Percentiles rank a stretch among this genome's conserved stretches.
Evolutionary conservation across 257 asterid genomes (phyloP).

Genomic region (Nicotiana paniculata): DNA sequence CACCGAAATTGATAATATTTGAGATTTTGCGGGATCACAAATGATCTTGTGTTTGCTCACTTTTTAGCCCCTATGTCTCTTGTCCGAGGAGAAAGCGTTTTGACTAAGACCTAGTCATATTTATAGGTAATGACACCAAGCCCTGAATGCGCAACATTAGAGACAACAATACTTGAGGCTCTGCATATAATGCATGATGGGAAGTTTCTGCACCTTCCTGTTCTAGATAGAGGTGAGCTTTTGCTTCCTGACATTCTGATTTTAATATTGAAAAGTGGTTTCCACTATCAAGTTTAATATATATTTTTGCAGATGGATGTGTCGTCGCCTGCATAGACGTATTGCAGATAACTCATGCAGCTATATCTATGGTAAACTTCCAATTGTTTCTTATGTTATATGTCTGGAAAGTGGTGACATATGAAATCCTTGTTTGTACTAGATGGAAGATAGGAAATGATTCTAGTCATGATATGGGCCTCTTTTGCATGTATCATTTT

Average conservation of each 20-base stretch:
- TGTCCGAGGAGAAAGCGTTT: not conserved
- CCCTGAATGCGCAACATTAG: slow-evolving; percentile 82
- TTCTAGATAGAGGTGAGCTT: slow-evolving; percentile 67
- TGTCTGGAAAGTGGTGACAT: not conserved
- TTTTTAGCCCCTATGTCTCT: not conserved
- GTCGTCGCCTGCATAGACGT: slow-evolving; percentile 73
- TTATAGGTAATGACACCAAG: slow-evolving; percentile 81
- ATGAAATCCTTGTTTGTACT: not conserved
- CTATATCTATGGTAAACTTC: slow-evolving; percentile 70
- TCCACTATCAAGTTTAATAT: not conserved
- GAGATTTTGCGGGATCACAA: not conserved
- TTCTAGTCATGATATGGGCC: not conserved
- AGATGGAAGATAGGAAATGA: not conserved
- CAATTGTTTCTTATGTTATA: not conserved
- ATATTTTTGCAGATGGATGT: slow-evolving; percentile 62
- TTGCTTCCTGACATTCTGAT: not conserved
- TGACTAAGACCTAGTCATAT: slow-evolving; percentile 13
- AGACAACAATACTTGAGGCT: slow-evolving; percentile 82
- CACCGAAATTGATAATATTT: not conserved
- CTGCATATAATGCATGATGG: slow-evolving; percentile 93
- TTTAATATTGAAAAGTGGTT: not conserved
- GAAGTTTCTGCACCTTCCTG: slow-evolving; percentile 84
- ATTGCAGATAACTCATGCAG: slow-evolving; percentile 88
- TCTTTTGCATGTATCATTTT: not conserved
- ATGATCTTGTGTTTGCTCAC: not conserved